Percentiles rank a stretch among this genome's conserved stretches.
Conservation (phyloP, 495 filamentous ascomycete species). For the Trichodelitschia bisporula region DNA sequence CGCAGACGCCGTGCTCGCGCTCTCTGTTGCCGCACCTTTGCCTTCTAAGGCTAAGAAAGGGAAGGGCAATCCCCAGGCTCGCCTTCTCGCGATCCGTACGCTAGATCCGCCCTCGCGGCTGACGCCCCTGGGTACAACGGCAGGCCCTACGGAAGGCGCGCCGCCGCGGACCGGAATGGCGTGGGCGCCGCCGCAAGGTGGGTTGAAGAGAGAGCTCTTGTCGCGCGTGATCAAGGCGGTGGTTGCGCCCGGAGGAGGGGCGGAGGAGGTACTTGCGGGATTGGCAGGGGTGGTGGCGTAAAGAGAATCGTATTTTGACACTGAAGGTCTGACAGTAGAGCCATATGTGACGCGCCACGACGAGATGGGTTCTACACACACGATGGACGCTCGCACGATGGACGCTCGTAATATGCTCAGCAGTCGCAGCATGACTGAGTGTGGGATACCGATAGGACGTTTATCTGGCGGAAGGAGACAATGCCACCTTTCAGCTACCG, state of each 20-base stretch:
- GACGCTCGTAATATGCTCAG: too few species aligned
- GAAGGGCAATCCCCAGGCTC: constrained; percentile 11
- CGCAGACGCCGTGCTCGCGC: constrained; percentile 61
- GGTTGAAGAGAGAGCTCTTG: constrained; percentile 43
- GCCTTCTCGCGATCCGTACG: constrained; percentile 36
- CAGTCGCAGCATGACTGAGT: too few species aligned
- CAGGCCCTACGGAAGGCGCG: constrained; percentile 5
- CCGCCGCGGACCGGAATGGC: constrained; percentile 19
- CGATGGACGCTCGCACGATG: too few species aligned
- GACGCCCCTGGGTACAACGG: constrained; percentile 26
- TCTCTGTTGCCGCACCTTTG: constrained; percentile 8
- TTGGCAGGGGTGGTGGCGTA: constrained; percentile 36
- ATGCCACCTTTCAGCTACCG: too few species aligned
- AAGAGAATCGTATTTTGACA: too few species aligned
- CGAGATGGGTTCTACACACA: too few species aligned
- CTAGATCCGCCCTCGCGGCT: constrained; percentile 49
- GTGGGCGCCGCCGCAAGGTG: constrained; percentile 56
- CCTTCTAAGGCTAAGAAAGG: constrained; percentile 1
- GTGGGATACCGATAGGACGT: too few species aligned
- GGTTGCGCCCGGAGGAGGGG: constrained; percentile 36
- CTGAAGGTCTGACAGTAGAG: too few species aligned
- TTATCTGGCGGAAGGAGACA: too few species aligned
- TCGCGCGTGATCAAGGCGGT: constrained; percentile 28
- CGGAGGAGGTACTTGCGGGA: constrained; percentile 60
- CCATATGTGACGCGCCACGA: too few species aligned